Evolutionary conservation across 2,329 filamentous ascomycete species (phyloP), one percentile per base, ranked within the genome.

Genomic region (Xylariaceae sp.): DNA sequence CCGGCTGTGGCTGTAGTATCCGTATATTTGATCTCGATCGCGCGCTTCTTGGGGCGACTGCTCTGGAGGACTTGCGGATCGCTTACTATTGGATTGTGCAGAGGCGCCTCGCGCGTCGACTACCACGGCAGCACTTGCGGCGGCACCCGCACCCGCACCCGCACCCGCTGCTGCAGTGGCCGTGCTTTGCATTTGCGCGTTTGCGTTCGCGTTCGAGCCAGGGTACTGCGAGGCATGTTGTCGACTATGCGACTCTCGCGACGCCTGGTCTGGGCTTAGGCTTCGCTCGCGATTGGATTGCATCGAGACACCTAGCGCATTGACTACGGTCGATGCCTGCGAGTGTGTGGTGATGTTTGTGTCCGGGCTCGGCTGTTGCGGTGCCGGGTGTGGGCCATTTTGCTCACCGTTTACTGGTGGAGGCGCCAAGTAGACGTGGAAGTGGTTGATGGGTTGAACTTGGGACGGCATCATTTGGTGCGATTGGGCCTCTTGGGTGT

Each of bases 401-500:
- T 43, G 41, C 12, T 51, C 53, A 4, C 34, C 3, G 9, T 40
- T 35, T 1, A 55, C 49, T 4, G 31, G 4, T 6, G 56, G 56
- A 8, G 56, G 57, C 31, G 54, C 45, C 46, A 57, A 57, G 54
- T 61, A 57, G 4, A 61, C 46, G 48, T 61, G 57, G 50, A 61
- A 51, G 27, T 59, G 54, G 26, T 61, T 59, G 9, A 61, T 51
- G 7, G 59, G 57, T 31, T 60, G 57, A 1, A 51, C 27, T 30
- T 61, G 57, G 2, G 55, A 27, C 3, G 49, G 40, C 0, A 40
- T 31, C 1, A 30, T 40, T 32, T 51, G 52, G 29, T 54, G 55
- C 26, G 51, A 51, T 6, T 53, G 51, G 35, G 12, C 12, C 8
- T 7, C 8, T 37, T 37, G 35, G 8, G 4, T 7, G 35, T 37